Evolutionary conservation across 192 early-diverging fungal genomes (phyloP), one percentile per base, ranked within the genome.

Genomic region (Chytriomyces hyalinus): DNA sequence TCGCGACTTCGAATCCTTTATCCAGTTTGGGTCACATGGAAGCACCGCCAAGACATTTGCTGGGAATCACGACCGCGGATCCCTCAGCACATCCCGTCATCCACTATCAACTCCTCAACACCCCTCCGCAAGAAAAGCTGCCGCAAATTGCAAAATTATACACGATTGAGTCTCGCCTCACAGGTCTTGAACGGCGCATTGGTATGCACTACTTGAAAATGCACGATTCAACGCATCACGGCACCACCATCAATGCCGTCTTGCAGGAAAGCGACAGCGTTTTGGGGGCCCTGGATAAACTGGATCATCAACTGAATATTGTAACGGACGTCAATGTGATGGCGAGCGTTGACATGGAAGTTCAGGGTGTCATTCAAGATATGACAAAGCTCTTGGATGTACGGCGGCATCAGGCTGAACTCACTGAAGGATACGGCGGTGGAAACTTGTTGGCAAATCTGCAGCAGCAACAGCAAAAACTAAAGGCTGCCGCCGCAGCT

Each of bases 141-240:
- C 22, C 69, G 22, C 20, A 10, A 0, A n/a, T 53, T 20, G 26
- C 49, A 5, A 44, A 70, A n/a, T 26, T 20, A 8, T 49, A 62
- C n/a, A 13, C 49, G n/a, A 26, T 73, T 11, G 53, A 60, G 46
- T 13, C 13, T 13, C 71, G 71, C 59, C 60, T 73, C 36, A 45
- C 71, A 3, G 9, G 9, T 7, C 71, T 73, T 44, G 71, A 73
- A 62, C 71, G 45, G 6, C 71, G 71, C 44, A 9, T 73, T 26
- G 71, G 71, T 5, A 62, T 61, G 10, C 71, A 73, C 46, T 47
- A 60, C 71, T 60, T 73, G 6, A 62, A 60, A 46, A 43, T 73
- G 57, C 71, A 73, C 17, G 71, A 60, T 20, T 62, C 71, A 15
- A 17, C 60, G 13, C 15, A 13, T 13, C 53, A 57, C 15, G 53